Conservation (phyloP, 768 basidiomycete genomes). For the Dacryopinax primogenitus region DNA sequence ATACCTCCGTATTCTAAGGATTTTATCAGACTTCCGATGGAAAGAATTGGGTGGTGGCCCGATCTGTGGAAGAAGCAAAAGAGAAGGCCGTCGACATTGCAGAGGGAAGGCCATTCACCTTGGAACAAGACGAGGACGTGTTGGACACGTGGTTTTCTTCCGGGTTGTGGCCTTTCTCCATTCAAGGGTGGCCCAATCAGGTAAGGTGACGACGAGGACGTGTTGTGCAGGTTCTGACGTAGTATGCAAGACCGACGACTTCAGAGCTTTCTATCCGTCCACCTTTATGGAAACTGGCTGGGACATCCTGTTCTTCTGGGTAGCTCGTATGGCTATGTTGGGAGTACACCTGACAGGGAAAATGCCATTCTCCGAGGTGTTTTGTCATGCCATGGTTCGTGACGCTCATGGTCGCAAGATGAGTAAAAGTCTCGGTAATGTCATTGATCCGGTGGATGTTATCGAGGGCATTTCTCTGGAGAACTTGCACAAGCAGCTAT, state of each 20-base stretch:
- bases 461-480: constrained; percentile 75
- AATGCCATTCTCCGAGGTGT: constrained; percentile 90
- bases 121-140: constrained; percentile 93
- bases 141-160: constrained; percentile 99
- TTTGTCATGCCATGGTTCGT: constrained; percentile 97
- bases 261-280: constrained; percentile 73
- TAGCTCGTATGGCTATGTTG: constrained; percentile 93
- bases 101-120: constrained; percentile 48
- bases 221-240: constrained; percentile 10
- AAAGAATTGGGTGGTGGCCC: constrained; percentile 84
- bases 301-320: constrained; percentile 99
- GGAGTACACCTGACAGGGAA: constrained; percentile 77
- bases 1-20: neutral
- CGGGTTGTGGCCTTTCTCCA: constrained; percentile 93
- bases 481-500: constrained; percentile 67
- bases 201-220: constrained; percentile 28
- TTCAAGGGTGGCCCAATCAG: constrained; percentile 94
- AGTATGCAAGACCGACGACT: constrained; percentile 57
- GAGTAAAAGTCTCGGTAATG: constrained; percentile 96
- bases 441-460: constrained; percentile 92
- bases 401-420: constrained; percentile 98
- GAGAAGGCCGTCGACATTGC: constrained; percentile 60
- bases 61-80: constrained; percentile 62
- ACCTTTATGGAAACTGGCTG: constrained; percentile 94
- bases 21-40: constrained; percentile 45